Evolutionary conservation across 768 basidiomycete genomes (phyloP), one percentile per base, ranked within the genome.

Genomic region (Termitomyces sp.): DNA sequence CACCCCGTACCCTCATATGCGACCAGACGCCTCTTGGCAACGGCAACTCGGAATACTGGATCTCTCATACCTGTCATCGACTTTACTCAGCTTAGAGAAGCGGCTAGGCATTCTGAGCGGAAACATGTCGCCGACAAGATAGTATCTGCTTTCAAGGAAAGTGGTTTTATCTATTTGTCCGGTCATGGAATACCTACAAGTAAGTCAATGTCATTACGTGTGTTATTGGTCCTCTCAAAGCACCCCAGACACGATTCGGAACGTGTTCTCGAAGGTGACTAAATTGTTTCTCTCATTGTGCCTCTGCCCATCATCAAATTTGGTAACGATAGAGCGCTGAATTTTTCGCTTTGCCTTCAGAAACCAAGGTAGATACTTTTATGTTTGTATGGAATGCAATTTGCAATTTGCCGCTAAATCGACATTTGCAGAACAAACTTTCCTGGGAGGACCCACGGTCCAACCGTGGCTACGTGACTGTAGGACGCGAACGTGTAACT

Each of bases 381-480:
- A n/a, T 40, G 9, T 9, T 34, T n/a, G 37, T n/a, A 25, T 37
- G 25, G 21, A 27, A 27, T 42, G 2, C 40, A n/a, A 45, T 44
- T 19, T 42, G 2, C 40, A n/a, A 45, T 44, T 19, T 35, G 17
- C 52, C 54, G 21, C 29, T 41, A 41, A 27, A 21, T 48, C 9
- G 16, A 27, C 25, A 45, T 60, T 32, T 35, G 8, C 61, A 90
- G 85, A 73, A 78, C 47, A 73, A 75, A 58, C 78, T 93, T 6
- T 84, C 85, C 56, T 94, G 92, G 92, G 86, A 89, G 54, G 89
- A 92, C 67, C 90, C 92, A 58, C 84, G 89, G 40, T 81, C 90
- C 8, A 93, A 95, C 64, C 81, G 93, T 54, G 92, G 92, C 32
- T 94, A 92, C 68, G 89, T 95, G 48, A 74, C 77, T 60, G 75